Evolutionary conservation across 345 rosid genomes (phyloP), one percentile per base, ranked within the genome.

Genomic region (Erysimum cheiranthoides): DNA sequence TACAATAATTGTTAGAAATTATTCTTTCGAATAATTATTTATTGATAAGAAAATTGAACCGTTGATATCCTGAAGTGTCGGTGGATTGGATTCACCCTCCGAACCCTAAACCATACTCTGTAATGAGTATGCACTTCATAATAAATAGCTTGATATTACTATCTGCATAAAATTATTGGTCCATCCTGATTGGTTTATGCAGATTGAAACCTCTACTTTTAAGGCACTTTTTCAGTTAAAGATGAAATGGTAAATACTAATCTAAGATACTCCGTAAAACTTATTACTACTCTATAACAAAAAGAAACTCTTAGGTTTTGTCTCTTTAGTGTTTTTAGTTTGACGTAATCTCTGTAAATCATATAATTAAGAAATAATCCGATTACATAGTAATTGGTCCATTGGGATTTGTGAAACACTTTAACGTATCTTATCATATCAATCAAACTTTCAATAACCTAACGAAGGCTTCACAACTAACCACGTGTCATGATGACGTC

Each of bases 401-500:
- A 31, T 75, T 1, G 49, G 64, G 31, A 61, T 0, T 27, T 47
- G 61, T 5, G 36, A 54, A 38, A 57, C 66, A 57, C 59, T 57
- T 66, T 12, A 1, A 4, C 40, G 51, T 12, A 57, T 45, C 72
- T 47, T 66, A 74, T 74, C 66, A 58, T 9, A 31, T 67, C 61
- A 39, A 31, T 67, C 61, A 39, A 36, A 17, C 4, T 14, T 73
- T 30, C 3, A 34, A 58, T 54, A 8, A 14, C 59, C 3, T 7
- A 76, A 61, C 58, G 11, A 51, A 62, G 64, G 49, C 57, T 51
- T 61, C 1, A 34, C 1, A 53, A 38, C 57, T 21, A 32, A 32
- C 74, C 79, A 76, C 79, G 79, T 76, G 79, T 2, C 64, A n/a
- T 25, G 39, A 52, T 69, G 70, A 52, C 70, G 57, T 68, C 69